Base-by-base conservation (phyloP, 352 stramenopile genomes). In the Plasmopara halstedii region DNA sequence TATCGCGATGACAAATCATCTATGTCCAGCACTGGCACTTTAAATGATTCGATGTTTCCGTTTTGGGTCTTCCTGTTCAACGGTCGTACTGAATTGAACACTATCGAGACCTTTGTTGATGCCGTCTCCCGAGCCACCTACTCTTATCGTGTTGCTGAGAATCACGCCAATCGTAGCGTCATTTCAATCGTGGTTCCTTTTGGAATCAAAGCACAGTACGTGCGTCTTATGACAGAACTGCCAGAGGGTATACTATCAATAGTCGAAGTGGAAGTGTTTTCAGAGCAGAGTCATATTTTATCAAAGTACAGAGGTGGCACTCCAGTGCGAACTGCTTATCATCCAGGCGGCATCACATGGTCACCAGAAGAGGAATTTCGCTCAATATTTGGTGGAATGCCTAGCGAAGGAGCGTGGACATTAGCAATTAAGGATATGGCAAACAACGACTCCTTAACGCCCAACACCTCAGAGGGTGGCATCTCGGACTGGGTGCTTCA, bases 51-150 rank as follows among this genome's bases (percentile, higher is more conserved):
- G 8, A 85, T 90, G 63, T 83, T 86, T 20, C 82, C 82, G 9
- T 88, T 83, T 38, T 94, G 78, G 70, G 62, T 91, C 23, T 54
- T 91, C 47, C 51, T 94, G 4, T 89, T 85, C 34, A 74, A 88
- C n/a, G 57, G 64, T 20, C 55, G 63, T 0, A 48, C 78, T 4
- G 38, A 72, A 13, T 64, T 85, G 61, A 56, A 77, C 27, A 11
- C 25, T 10, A 54, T 87, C 32, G 76, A 89, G 19, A 72, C 42
- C 18, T 72, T 89, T n/a, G 36, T 62, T 0, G 69, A 83, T 17
- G 71, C 75, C 3, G 62, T 71, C 13, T 52, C 61, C 4, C 58
- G 60, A 2, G 63, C 77, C 8, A 64, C 72, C 19, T 90, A 77
- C 64, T 61, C 49, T 2, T 58, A 67, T 13, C 61, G 61, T 0